These are phyloP conservation scores for Falciphora oryzae DNA, from an alignment of 2,329 filamentous ascomycete genomes.

Conservation along the genomic window DNA sequence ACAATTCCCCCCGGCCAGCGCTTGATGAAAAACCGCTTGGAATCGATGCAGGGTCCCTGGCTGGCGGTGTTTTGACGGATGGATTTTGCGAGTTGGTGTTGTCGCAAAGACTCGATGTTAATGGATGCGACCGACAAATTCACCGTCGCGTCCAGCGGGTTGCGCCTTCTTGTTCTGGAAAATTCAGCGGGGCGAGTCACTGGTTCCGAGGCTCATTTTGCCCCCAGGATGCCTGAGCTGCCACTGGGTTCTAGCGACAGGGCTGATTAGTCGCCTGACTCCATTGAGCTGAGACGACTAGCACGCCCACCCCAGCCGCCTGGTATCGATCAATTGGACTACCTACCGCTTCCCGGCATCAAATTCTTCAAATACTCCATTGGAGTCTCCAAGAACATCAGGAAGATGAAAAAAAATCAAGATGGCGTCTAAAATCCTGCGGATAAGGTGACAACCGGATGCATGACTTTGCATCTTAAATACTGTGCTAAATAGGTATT, in stretches of 20 bases:
- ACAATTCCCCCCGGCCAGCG: background rate
- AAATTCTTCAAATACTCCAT: background rate
- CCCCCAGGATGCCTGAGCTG: background rate
- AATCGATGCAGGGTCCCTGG: background rate
- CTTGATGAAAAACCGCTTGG: constrained; percentile 3
- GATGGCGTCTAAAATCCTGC: background rate
- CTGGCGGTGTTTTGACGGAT: background rate
- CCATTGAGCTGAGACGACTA: background rate
- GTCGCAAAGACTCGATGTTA: background rate
- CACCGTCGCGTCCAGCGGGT: too few relatives aligned
- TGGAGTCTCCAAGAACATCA: background rate
- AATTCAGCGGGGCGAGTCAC: constrained; percentile 4
- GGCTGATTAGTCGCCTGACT: background rate
- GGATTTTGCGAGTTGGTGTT: background rate
- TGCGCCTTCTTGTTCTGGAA: constrained; percentile 2
- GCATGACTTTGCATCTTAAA: background rate
- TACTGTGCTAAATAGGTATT: background rate
- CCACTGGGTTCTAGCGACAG: background rate
- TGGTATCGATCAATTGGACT: too few relatives aligned
- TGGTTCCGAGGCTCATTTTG: too few relatives aligned
- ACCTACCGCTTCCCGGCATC: too few relatives aligned
- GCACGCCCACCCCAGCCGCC: too few relatives aligned
- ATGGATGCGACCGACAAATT: background rate
- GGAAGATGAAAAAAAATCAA: background rate
- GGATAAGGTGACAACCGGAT: background rate